A percentile compares a stretch with the other conserved stretches of the same genome.
phyloP scores from a whole-genome alignment of 2,329 filamentous ascomycete species.

The Talaromyces rugulosus region DNA sequence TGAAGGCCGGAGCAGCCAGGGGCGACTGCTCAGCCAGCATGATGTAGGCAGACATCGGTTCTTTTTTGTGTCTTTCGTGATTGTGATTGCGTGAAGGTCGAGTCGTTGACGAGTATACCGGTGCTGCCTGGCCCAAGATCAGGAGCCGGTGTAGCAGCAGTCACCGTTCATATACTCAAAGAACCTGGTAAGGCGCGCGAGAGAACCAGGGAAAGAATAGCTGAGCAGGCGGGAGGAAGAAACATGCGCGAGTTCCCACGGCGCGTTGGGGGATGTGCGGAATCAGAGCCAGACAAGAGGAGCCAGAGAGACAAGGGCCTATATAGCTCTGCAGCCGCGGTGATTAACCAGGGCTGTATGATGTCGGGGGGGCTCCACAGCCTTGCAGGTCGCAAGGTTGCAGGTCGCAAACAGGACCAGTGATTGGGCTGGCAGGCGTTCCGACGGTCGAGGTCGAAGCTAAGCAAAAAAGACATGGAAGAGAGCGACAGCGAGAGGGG shows the following conservation, averaged over 20 bases:
- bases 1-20: constrained; percentile 15
- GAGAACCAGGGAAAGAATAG: not conserved
- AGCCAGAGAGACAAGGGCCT: not conserved
- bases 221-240: not conserved
- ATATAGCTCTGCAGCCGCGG: not conserved
- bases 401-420: not conserved
- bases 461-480: not conserved
- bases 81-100: not conserved
- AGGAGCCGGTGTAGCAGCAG: not conserved
- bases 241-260: not conserved
- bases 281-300: no score
- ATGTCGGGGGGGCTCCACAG: not conserved
- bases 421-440: not conserved
- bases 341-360: not conserved
- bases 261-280: no score
- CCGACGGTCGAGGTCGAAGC: not conserved
- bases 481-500: not conserved
- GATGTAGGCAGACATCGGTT: constrained; percentile 19
- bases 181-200: not conserved
- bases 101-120: not conserved
- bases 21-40: constrained; percentile 19
- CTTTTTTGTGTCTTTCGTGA: not conserved
- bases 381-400: not conserved
- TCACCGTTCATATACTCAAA: not conserved
- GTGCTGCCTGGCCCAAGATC: not conserved